These are phyloP conservation scores for Tephrocybe sp. DNA, from an alignment of 768 basidiomycete species.

Conservation along the genomic window DNA sequence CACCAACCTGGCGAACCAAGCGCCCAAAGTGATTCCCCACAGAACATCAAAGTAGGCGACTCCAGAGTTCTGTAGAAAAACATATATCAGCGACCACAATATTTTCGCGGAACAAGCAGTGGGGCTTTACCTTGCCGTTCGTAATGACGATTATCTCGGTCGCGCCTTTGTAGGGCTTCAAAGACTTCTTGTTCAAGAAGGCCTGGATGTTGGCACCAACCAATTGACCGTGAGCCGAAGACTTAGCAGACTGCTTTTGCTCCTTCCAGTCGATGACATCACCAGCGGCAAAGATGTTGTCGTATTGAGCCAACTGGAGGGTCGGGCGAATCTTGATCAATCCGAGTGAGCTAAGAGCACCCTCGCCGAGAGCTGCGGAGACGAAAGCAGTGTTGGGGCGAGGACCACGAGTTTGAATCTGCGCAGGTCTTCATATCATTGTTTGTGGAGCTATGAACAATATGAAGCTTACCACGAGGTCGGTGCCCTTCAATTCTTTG, in stretches of 20 bases:
- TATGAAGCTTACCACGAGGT: conserved; percentile 51
- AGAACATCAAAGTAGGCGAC: conserved; percentile 40
- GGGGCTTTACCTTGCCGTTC: conserved; percentile 48
- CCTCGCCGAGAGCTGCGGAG: conserved; percentile 32
- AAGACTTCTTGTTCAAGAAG: conserved; percentile 33
- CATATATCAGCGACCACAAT: conserved; percentile 4
- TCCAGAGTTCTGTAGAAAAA: conserved; percentile 36
- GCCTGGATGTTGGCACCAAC: conserved; percentile 48
- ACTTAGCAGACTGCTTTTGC: conserved; percentile 57
- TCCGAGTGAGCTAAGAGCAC: conserved; percentile 35
- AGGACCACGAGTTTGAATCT: conserved; percentile 41
- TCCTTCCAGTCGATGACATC: conserved; percentile 66
- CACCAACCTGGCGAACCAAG: conserved; percentile 37
- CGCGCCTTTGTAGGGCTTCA: conserved; percentile 45
- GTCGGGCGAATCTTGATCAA: conserved; percentile 55
- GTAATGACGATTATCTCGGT: conserved; percentile 56
- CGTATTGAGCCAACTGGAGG: conserved; percentile 49
- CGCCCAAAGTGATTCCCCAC: conserved; percentile 46
- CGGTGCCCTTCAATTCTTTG: conserved; percentile 42
- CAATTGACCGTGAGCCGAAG: conserved; percentile 39
- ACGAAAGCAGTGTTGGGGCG: conserved; percentile 55
- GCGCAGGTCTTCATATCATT: neutral
- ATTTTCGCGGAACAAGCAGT: neutral
- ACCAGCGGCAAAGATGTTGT: conserved; percentile 63
- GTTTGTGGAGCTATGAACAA: neutral